Percentiles rank a stretch among this genome's conserved stretches.
Conservation (phyloP, 2,329 filamentous ascomycete genomes). For the Parascedosporium putredinis region DNA sequence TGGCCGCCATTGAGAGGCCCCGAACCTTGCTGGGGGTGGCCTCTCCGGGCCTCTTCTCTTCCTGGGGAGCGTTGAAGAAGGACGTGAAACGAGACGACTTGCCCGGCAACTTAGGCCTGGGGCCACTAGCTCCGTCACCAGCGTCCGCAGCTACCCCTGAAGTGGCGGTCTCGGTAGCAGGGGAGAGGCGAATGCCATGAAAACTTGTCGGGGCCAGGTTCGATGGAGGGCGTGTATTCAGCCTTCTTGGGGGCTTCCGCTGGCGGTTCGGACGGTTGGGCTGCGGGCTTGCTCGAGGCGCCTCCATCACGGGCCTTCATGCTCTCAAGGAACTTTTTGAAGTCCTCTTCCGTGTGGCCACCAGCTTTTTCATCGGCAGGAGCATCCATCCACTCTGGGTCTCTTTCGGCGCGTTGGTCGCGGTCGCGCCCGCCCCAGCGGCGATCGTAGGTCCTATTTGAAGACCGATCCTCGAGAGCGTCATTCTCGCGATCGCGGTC, state of each 20-base stretch:
- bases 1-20: slow-evolving; percentile 6
- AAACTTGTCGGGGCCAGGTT: slow-evolving; percentile 70
- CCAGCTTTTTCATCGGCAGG: slow-evolving; percentile 58
- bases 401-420: slow-evolving; percentile 56
- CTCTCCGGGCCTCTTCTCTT: slow-evolving; percentile 7
- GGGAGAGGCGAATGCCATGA: slow-evolving; percentile 44
- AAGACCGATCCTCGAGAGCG: slow-evolving; percentile 32
- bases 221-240: slow-evolving; percentile 51
- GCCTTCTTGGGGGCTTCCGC: slow-evolving; percentile 42
- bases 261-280: slow-evolving; percentile 21
- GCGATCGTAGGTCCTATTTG: slow-evolving; percentile 38
- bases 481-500: slow-evolving; percentile 35
- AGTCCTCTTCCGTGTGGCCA: slow-evolving; percentile 76
- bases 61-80: slow-evolving; percentile 48
- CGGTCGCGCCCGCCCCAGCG: slow-evolving; percentile 48
- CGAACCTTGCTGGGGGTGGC: slow-evolving; percentile 8
- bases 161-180: slow-evolving; percentile 24
- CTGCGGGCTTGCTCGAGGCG: slow-evolving; percentile 16
- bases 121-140: slow-evolving; percentile 23
- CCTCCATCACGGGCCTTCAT: slow-evolving; percentile 56
- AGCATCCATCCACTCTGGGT: slow-evolving; percentile 85
- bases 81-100: slow-evolving; percentile 82
- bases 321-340: slow-evolving; percentile 85
- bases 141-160: slow-evolving; percentile 18
- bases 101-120: slow-evolving; percentile 37